phyloP scores from a whole-genome alignment of 768 basidiomycete species.

The Boletus tomentosulus region DNA sequence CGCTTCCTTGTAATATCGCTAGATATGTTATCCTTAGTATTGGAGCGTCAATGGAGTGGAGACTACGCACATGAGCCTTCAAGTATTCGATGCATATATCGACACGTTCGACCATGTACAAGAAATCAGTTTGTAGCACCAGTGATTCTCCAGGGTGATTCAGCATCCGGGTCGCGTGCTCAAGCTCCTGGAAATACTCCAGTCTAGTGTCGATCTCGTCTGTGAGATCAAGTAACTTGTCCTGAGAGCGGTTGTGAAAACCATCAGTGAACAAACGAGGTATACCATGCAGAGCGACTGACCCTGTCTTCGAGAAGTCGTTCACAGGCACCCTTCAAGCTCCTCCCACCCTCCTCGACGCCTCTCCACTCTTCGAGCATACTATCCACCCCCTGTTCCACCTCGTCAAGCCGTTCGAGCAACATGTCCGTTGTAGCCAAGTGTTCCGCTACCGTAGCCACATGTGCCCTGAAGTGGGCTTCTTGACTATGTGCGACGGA shows the following conservation, averaged over 20 bases:
- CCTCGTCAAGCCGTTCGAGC: slow-evolving; percentile 64
- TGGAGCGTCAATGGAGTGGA: background rate
- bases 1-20: slow-evolving; percentile 91
- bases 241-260: slow-evolving; percentile 39
- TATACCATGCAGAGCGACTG: slow-evolving; percentile 24
- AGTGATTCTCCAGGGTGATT: slow-evolving; percentile 92
- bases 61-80: slow-evolving; percentile 67
- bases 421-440: slow-evolving; percentile 74
- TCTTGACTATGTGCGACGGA: slow-evolving; percentile 93
- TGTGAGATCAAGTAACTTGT: slow-evolving; percentile 69
- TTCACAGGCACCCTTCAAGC: slow-evolving; percentile 88
- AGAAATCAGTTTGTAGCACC: slow-evolving; percentile 85
- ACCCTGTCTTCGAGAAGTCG: slow-evolving; percentile 86
- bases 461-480: slow-evolving; percentile 83
- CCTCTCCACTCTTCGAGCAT: slow-evolving; percentile 85
- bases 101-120: slow-evolving; percentile 94
- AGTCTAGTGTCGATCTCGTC: slow-evolving; percentile 79
- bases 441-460: slow-evolving; percentile 71
- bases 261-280: background rate
- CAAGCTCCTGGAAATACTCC: slow-evolving; percentile 94
- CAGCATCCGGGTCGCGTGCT: slow-evolving; percentile 87
- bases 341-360: slow-evolving; percentile 92
- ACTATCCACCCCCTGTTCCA: slow-evolving; percentile 67
- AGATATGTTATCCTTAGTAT: slow-evolving; percentile 6
- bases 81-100: slow-evolving; percentile 93